Percentiles rank a stretch among this genome's conserved stretches.
phyloP scores from a whole-genome alignment of 2,329 filamentous ascomycete species.

The Diaporthe longicolla region DNA sequence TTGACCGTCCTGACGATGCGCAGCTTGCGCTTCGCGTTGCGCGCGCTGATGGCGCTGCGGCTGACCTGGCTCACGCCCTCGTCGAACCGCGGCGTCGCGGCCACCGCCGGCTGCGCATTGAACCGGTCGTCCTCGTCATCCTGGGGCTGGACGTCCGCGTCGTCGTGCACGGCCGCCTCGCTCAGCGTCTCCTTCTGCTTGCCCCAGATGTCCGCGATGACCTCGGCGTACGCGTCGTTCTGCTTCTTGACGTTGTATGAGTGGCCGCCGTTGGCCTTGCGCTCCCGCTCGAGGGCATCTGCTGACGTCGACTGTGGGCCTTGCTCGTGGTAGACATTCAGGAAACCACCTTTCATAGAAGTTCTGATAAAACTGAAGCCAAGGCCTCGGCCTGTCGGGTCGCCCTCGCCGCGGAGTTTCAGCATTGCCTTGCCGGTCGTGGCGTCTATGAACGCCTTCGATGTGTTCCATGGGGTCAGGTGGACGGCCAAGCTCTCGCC shows the following conservation, averaged over 20 bases:
- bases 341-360: slow-evolving; percentile 97
- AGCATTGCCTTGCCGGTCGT: slow-evolving; percentile 97
- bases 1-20: slow-evolving; percentile 78
- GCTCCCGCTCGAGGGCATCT: slow-evolving; percentile 88
- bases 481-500: slow-evolving; percentile 85
- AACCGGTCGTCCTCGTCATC: slow-evolving; percentile 77
- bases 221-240: slow-evolving; percentile 90
- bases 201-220: slow-evolving; percentile 93
- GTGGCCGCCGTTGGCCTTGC: slow-evolving; percentile 92
- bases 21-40: slow-evolving; percentile 71
- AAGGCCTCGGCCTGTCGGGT: slow-evolving; percentile 92
- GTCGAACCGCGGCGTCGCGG: slow-evolving; percentile 79
- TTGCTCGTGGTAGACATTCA: slow-evolving; percentile 78
- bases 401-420: slow-evolving; percentile 91
- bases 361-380: slow-evolving; percentile 98
- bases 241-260: slow-evolving; percentile 98
- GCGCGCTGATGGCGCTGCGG: slow-evolving; percentile 75
- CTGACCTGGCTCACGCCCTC: slow-evolving; percentile 87
- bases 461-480: slow-evolving; percentile 95
- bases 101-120: slow-evolving; percentile 78
- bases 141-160: slow-evolving; percentile 70
- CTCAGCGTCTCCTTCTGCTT: slow-evolving; percentile 85
- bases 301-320: slow-evolving; percentile 77
- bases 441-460: slow-evolving; percentile 95
- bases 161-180: slow-evolving; percentile 77